Percentiles rank a stretch among this genome's conserved stretches.
Conservation (phyloP, 768 basidiomycete genomes). For the Saitozyma sp. region DNA sequence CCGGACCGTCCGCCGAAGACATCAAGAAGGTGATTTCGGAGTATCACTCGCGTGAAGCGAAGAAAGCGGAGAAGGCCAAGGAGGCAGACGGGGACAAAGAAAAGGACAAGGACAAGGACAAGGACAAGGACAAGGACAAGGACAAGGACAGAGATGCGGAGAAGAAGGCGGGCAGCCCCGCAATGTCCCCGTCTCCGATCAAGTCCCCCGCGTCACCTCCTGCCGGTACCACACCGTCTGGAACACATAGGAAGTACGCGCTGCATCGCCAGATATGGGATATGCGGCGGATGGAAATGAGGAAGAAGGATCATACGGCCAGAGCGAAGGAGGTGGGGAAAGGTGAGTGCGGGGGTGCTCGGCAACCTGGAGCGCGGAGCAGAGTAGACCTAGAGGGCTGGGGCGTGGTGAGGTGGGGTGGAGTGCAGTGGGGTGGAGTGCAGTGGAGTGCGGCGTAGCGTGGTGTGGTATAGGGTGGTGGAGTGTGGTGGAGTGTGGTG, state of each 20-base stretch:
- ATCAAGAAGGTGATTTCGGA: slow-evolving; percentile 58
- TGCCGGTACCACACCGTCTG: neutral
- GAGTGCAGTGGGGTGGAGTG: too few relatives aligned
- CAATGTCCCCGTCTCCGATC: slow-evolving; percentile 48
- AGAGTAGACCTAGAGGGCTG: neutral
- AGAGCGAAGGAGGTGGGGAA: slow-evolving; percentile 54
- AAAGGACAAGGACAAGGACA: slow-evolving; percentile 35
- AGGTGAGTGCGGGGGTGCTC: slow-evolving; percentile 14
- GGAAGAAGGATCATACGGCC: slow-evolving; percentile 65
- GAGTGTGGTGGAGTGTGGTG: too few relatives aligned
- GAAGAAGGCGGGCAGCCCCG: slow-evolving; percentile 42
- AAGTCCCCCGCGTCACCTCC: slow-evolving; percentile 21
- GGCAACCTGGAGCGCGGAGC: neutral
- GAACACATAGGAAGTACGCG: slow-evolving; percentile 67
- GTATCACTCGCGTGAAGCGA: slow-evolving; percentile 77
- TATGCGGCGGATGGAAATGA: slow-evolving; percentile 74
- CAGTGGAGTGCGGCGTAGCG: too few relatives aligned
- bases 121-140: slow-evolving; percentile 22
- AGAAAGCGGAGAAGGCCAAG: slow-evolving; percentile 54
- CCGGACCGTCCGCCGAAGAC: slow-evolving; percentile 51
- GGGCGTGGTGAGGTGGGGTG: too few relatives aligned
- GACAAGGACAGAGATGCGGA: slow-evolving; percentile 29
- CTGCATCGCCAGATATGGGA: slow-evolving; percentile 81
- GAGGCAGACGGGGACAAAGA: slow-evolving; percentile 31
- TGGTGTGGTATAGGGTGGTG: too few relatives aligned